Evolutionary conservation across 768 basidiomycete genomes (phyloP).

Genomic region (Cystoderma amianthinum): DNA sequence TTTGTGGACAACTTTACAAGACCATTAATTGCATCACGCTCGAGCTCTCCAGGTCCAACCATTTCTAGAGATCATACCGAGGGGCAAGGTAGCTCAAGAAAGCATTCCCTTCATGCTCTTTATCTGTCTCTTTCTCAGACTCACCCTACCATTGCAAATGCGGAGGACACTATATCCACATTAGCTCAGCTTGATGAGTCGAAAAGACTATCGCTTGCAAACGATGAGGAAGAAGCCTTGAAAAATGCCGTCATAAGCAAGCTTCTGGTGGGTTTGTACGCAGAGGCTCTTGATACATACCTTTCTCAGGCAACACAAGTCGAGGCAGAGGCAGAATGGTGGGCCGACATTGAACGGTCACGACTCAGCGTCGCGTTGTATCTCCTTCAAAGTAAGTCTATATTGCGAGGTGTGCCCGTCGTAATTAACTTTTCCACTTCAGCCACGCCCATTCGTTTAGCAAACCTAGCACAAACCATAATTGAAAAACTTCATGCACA

Average conservation of each 20-base stretch:
- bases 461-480: conserved; percentile 28
- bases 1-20: conserved; percentile 32
- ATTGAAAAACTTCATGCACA: conserved; percentile 32
- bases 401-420: conserved; percentile 7
- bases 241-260: conserved; percentile 38
- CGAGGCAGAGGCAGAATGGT: conserved; percentile 81
- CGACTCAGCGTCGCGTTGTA: conserved; percentile 48
- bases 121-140: conserved; percentile 4
- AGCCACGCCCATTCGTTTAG: conserved; percentile 42
- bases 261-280: conserved; percentile 52
- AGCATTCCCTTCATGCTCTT: not conserved
- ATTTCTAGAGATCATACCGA: conserved; percentile 2
- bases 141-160: conserved; percentile 18
- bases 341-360: conserved; percentile 67
- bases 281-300: conserved; percentile 56
- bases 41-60: conserved; percentile 13
- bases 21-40: conserved; percentile 18
- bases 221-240: conserved; percentile 29
- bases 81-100: not conserved
- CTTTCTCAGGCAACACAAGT: conserved; percentile 61
- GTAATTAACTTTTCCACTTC: conserved; percentile 1
- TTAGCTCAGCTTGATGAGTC: conserved; percentile 19
- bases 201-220: conserved; percentile 11
- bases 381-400: conserved; percentile 69
- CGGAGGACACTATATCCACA: no score